Percentiles rank a stretch among this genome's conserved stretches.
These are phyloP conservation scores for Aquanectria penicillioides DNA, from an alignment of 2,329 filamentous ascomycete genomes.

Conservation along the genomic window DNA sequence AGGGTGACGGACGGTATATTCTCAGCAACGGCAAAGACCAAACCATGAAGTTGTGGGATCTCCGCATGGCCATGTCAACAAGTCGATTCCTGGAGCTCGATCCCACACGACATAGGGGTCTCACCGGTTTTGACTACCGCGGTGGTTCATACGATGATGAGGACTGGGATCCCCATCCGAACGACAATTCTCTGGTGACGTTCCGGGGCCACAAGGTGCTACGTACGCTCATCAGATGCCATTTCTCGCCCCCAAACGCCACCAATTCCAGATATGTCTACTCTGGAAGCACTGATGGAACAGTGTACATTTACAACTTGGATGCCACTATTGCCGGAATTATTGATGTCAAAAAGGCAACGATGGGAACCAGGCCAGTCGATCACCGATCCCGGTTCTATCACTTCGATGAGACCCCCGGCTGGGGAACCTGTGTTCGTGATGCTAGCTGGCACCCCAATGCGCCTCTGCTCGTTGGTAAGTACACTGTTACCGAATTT, in stretches of 20 bases:
- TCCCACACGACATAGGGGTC: conserved; percentile 61
- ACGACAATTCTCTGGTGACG: conserved; percentile 94
- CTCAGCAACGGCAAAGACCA: conserved; percentile 96
- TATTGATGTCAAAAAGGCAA: conserved; percentile 81
- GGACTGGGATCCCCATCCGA: conserved; percentile 69
- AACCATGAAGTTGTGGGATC: conserved; percentile 96
- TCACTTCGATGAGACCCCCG: conserved; percentile 63
- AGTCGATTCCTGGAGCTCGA: conserved; percentile 68
- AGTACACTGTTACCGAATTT: too few species aligned
- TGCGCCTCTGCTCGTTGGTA: conserved; percentile 79
- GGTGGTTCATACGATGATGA: conserved; percentile 72
- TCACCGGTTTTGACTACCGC: conserved; percentile 78
- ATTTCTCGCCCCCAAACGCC: conserved; percentile 88
- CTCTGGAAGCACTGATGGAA: conserved; percentile 88
- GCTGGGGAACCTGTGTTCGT: conserved; percentile 82
- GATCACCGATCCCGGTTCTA: conserved; percentile 66
- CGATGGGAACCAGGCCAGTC: conserved; percentile 67
- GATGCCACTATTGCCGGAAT: conserved; percentile 84
- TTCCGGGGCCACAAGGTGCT: conserved; percentile 91
- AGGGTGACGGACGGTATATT: conserved; percentile 81
- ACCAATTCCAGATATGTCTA: conserved; percentile 95
- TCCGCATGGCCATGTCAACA: conserved; percentile 86
- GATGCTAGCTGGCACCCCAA: conserved; percentile 93
- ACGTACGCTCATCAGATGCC: conserved; percentile 91
- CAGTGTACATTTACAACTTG: conserved; percentile 91